Evolutionary conservation across 441 rosid species (phyloP).

Genomic region (Gossypium gossypioides): DNA sequence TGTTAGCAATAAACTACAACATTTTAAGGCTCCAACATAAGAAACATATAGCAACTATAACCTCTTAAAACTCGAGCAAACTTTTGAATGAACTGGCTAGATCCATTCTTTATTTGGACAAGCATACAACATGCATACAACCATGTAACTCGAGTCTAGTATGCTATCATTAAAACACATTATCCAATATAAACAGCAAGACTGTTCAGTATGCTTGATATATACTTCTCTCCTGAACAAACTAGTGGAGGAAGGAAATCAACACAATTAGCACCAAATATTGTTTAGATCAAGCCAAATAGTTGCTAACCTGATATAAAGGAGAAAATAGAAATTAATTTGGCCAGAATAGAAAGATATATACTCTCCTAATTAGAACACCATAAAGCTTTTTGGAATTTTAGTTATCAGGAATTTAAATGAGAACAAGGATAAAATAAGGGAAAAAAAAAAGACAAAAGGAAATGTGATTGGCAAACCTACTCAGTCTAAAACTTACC

Average conservation of each 20-base stretch:
- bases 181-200: background rate
- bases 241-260: background rate
- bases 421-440: background rate
- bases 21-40: background rate
- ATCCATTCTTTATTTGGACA: background rate
- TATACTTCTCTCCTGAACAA: background rate
- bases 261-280: background rate
- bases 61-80: background rate
- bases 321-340: background rate
- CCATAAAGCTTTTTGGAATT: background rate
- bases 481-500: slow-evolving; percentile 33
- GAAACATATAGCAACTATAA: background rate
- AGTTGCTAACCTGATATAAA: background rate
- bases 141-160: background rate
- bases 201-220: background rate
- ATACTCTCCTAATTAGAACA: background rate
- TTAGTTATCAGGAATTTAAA: background rate
- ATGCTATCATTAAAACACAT: background rate
- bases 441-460: background rate
- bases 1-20: background rate
- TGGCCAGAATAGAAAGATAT: background rate
- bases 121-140: background rate
- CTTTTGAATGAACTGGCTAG: background rate
- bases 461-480: background rate
- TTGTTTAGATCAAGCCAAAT: background rate